Evolutionary conservation across 805 yeast genomes (phyloP).

Genomic region (Ogataea sp.): DNA sequence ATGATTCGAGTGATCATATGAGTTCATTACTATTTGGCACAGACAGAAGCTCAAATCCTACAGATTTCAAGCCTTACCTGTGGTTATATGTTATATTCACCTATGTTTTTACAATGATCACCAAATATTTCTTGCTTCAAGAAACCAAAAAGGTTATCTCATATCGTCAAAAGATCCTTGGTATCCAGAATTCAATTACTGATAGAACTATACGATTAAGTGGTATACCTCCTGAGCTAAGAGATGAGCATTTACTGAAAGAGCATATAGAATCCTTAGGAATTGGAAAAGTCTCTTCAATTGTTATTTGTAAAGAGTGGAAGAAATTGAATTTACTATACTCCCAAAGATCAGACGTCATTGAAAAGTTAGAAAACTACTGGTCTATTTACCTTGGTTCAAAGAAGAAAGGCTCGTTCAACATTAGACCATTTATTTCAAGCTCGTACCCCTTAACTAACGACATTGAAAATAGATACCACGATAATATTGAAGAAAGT

Average conservation of each 20-base stretch:
- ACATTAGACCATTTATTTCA: conserved; percentile 18
- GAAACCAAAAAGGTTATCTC: conserved; percentile 69
- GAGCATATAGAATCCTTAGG: conserved; percentile 70
- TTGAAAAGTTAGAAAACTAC: conserved; percentile 53
- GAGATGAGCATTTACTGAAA: conserved; percentile 63
- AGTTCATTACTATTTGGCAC: not conserved
- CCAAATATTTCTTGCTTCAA: conserved; percentile 50
- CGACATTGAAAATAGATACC: conserved; percentile 9
- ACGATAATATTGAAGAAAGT: conserved; percentile 9
- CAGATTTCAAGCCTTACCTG: conserved; percentile 47
- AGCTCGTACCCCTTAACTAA: conserved; percentile 16
- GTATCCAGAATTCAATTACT: conserved; percentile 80
- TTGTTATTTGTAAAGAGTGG: conserved; percentile 88
- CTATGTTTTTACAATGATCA: conserved; percentile 68
- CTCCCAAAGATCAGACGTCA: conserved; percentile 43
- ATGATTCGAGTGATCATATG: not conserved
- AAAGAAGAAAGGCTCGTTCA: conserved; percentile 12
- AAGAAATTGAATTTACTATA: conserved; percentile 58
- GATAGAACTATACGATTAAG: conserved; percentile 84
- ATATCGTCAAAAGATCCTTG: conserved; percentile 74
- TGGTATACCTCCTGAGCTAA: conserved; percentile 79
- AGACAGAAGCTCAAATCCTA: conserved; percentile 3
- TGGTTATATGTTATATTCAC: conserved; percentile 90
- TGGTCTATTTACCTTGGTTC: conserved; percentile 66
- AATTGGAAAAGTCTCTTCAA: conserved; percentile 70